A percentile compares a stretch with the other conserved stretches of the same genome.
phyloP scores from a whole-genome alignment of 2,329 filamentous ascomycete species.

The Trichophaea hybrida region DNA sequence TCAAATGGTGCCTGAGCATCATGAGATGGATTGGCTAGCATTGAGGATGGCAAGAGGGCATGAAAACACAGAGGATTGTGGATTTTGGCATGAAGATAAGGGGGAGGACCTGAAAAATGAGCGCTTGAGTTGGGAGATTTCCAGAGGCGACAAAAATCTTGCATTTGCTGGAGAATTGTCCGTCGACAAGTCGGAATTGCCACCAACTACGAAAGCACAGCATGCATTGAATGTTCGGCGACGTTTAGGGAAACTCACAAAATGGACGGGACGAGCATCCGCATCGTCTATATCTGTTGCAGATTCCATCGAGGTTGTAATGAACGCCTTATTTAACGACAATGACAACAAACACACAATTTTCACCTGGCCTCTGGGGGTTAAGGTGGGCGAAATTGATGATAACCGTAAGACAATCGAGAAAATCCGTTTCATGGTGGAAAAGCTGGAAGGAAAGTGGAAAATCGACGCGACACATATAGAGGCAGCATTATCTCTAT shows the following conservation, averaged over 20 bases:
- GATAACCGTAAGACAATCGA: background rate
- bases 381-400: conserved; percentile 1
- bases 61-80: too few species aligned
- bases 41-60: background rate
- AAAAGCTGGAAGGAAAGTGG: conserved; percentile 17
- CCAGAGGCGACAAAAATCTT: too few species aligned
- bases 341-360: background rate
- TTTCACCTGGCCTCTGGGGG: background rate
- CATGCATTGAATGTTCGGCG: background rate
- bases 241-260: background rate
- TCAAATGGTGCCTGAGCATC: too few species aligned
- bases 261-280: background rate
- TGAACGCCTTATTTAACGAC: conserved; percentile 5
- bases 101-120: too few species aligned
- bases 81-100: too few species aligned
- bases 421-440: background rate
- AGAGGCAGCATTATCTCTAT: conserved; percentile 29
- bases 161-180: background rate
- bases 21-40: too few species aligned
- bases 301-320: background rate
- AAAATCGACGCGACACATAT: conserved; percentile 21
- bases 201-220: too few species aligned
- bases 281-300: background rate
- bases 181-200: too few species aligned
- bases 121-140: background rate